Conservation (phyloP, 2,329 filamentous ascomycete genomes). For the Fonsecaea nubica region DNA sequence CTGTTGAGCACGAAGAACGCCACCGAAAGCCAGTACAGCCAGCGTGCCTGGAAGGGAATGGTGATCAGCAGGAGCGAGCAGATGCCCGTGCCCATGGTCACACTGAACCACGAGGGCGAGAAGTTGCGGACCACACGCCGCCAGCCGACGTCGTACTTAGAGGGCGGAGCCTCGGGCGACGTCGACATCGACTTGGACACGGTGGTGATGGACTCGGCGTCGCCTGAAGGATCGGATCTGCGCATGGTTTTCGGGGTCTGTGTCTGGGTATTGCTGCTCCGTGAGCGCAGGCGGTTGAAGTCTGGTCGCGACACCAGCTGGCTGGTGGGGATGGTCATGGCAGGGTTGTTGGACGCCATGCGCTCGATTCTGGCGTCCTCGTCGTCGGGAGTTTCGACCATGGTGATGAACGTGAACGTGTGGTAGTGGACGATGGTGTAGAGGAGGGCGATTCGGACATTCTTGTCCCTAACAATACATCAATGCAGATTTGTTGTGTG, state of each 20-base stretch:
- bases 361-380: constrained; percentile 33
- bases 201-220: constrained; percentile 10
- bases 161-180: not conserved
- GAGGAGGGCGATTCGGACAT: not conserved
- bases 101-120: constrained; percentile 62
- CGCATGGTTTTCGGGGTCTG: not conserved
- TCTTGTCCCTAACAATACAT: not conserved
- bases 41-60: constrained; percentile 65
- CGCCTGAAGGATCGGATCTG: constrained; percentile 18
- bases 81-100: constrained; percentile 72
- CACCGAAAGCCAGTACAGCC: constrained; percentile 66
- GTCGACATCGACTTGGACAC: constrained; percentile 1
- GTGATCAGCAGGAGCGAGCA: constrained; percentile 67
- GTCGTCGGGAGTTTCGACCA: constrained; percentile 7
- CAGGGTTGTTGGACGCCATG: constrained; percentile 39
- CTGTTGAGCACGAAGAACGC: constrained; percentile 67
- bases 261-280: constrained; percentile 7
- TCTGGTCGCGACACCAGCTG: constrained; percentile 18
- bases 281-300: constrained; percentile 7
- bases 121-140: constrained; percentile 49
- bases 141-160: constrained; percentile 50
- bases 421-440: not conserved
- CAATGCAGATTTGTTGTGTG: not conserved
- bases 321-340: constrained; percentile 34
- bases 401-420: not conserved